Percentiles rank a stretch among this genome's conserved stretches.
These are phyloP conservation scores for Fraxinus sp. DNA, from an alignment of 305 asterid species.

Conservation along the genomic window DNA sequence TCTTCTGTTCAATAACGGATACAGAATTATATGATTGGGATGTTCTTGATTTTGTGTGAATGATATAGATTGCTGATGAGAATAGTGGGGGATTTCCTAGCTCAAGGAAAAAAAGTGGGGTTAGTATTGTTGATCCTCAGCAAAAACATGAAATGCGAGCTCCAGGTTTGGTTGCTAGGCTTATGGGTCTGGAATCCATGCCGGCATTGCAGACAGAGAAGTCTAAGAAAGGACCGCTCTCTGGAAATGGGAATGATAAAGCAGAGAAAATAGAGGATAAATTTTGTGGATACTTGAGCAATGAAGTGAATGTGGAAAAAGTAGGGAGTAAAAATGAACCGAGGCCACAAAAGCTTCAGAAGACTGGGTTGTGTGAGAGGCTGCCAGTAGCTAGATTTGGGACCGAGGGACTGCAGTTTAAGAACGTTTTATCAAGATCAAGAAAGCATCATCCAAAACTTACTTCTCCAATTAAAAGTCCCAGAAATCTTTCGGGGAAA, in stretches of 20 bases:
- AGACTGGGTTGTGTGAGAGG: slow-evolving; percentile 57
- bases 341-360: slow-evolving; percentile 92
- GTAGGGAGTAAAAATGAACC: slow-evolving; percentile 51
- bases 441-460: slow-evolving; percentile 68
- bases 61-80: slow-evolving; percentile 83
- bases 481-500: slow-evolving; percentile 56
- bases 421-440: slow-evolving; percentile 63
- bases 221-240: slow-evolving; percentile 36
- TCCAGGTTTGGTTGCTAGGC: slow-evolving; percentile 89
- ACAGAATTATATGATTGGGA: not conserved
- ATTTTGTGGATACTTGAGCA: slow-evolving; percentile 22
- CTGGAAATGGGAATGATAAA: slow-evolving; percentile 26
- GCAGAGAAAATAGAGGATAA: slow-evolving; percentile 28
- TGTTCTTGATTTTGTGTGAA: slow-evolving; percentile 20
- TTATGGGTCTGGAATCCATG: slow-evolving; percentile 94
- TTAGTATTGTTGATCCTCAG: slow-evolving; percentile 30
- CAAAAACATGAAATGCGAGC: slow-evolving; percentile 52
- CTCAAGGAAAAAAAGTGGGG: slow-evolving; percentile 38
- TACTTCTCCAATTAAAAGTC: slow-evolving; percentile 67
- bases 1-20: not conserved
- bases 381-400: slow-evolving; percentile 52
- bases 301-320: slow-evolving; percentile 38
- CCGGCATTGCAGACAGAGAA: slow-evolving; percentile 51
- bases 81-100: slow-evolving; percentile 87
- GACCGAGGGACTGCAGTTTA: slow-evolving; percentile 61